Conservation (phyloP, 257 asterid genomes). For the Eustoma russellianum region DNA sequence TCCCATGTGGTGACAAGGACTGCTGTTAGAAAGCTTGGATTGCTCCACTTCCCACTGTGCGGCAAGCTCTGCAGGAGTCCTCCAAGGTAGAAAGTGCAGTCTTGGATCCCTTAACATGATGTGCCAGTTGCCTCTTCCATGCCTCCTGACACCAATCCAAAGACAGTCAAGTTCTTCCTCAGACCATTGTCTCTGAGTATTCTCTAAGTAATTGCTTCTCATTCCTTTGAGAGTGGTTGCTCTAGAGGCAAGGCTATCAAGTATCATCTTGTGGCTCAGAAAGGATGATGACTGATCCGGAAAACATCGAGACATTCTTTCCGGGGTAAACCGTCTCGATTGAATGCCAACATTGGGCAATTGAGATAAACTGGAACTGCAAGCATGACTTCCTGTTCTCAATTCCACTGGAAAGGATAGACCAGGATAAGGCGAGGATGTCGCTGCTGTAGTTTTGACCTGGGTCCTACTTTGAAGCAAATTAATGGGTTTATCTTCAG, state of each 20-base stretch:
- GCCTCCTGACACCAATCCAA: constrained; percentile 73
- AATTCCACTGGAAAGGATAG: constrained; percentile 24
- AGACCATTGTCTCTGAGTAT: constrained; percentile 40
- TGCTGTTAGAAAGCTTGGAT: constrained; percentile 20
- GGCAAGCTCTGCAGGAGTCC: constrained; percentile 42
- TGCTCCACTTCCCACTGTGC: constrained; percentile 60
- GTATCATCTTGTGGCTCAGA: constrained; percentile 41
- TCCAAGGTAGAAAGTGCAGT: constrained; percentile 42
- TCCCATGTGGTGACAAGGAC: too few relatives aligned
- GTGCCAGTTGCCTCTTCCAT: constrained; percentile 61
- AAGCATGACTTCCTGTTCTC: constrained; percentile 13
- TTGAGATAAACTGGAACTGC: constrained; percentile 16
- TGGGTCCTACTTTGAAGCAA: constrained; percentile 9
- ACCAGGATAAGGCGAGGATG: constrained; percentile 23
- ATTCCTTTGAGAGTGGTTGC: constrained; percentile 35
- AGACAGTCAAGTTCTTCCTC: constrained; percentile 69
- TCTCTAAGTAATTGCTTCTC: constrained; percentile 21
- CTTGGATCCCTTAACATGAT: constrained; percentile 44
- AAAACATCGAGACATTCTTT: constrained; percentile 15
- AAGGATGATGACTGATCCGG: constrained; percentile 28
- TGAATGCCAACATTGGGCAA: constrained; percentile 25
- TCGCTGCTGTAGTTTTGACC: constrained; percentile 16
- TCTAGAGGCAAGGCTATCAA: constrained; percentile 33
- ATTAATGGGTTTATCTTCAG: constrained; percentile 12
- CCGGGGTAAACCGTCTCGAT: constrained; percentile 29